phyloP scores from a whole-genome alignment of 2,329 filamentous ascomycete species.

The Pseudogymnoascus sp. region DNA sequence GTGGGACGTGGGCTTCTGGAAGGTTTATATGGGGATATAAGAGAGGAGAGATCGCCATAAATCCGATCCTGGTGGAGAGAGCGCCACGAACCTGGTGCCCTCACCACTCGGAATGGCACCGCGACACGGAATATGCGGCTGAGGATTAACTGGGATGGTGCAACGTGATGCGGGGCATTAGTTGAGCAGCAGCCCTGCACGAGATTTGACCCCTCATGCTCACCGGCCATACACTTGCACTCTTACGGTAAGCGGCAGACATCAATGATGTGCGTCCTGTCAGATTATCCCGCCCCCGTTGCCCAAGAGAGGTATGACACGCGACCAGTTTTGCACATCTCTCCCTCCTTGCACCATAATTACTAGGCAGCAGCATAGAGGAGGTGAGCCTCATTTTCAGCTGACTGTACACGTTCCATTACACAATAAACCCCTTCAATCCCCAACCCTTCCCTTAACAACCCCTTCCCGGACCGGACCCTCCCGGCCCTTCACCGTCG shows the following conservation, averaged over 20 bases:
- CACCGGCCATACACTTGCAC: neutral
- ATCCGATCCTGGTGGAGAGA: neutral
- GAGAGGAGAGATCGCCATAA: neutral
- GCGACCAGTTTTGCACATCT: neutral
- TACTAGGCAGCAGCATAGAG: neutral
- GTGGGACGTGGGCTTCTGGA: neutral
- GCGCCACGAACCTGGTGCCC: neutral
- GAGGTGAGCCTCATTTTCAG: neutral
- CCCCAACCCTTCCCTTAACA: neutral
- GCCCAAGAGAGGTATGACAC: neutral
- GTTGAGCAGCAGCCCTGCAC: neutral
- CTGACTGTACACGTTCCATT: neutral
- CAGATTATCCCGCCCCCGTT: neutral
- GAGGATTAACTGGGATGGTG: neutral
- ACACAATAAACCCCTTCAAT: neutral
- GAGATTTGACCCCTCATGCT: neutral
- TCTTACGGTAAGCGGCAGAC: neutral
- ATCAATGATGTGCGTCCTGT: neutral
- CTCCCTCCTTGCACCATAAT: neutral
- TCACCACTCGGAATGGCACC: neutral
- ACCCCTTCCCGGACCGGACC: neutral
- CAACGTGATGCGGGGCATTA: neutral
- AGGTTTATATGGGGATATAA: conserved; percentile 1
- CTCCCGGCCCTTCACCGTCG: neutral
- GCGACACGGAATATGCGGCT: neutral